Percentiles rank a stretch among this genome's conserved stretches.
Evolutionary conservation across 176 grass and related monocot genomes (phyloP).

Genomic region (Elymus sibiricus): DNA sequence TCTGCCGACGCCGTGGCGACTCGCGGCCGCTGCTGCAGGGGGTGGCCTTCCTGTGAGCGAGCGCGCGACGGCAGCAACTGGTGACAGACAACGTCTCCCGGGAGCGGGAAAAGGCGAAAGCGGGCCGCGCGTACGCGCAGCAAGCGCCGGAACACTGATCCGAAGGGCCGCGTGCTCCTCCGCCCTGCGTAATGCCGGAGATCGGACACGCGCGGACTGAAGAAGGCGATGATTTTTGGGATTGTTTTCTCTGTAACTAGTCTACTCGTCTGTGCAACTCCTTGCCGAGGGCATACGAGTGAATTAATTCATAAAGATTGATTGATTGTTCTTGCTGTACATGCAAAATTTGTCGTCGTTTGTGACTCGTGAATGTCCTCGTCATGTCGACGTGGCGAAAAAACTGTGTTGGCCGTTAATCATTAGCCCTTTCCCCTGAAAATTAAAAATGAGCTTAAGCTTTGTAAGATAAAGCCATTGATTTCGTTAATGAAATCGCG

Average conservation of each 20-base stretch:
- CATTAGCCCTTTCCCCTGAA: too few species aligned
- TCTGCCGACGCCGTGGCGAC: neutral
- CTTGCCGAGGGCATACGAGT: neutral
- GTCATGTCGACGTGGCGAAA: neutral
- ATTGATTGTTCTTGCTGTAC: neutral
- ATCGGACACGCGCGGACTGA: neutral
- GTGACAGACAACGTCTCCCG: neutral
- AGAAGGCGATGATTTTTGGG: neutral
- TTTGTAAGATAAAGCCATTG: too few species aligned
- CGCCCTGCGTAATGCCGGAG: neutral
- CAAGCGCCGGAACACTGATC: neutral
- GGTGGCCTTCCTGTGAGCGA: constrained; percentile 4
- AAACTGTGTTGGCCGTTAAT: neutral
- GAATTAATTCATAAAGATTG: neutral
- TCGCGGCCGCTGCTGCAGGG: constrained; percentile 30
- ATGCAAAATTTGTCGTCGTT: neutral
- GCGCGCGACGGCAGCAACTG: neutral
- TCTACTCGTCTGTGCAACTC: neutral
- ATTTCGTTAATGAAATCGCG: too few species aligned
- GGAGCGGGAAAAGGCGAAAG: neutral
- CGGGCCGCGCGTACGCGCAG: neutral
- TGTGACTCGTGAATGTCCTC: neutral
- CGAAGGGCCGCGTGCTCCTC: neutral
- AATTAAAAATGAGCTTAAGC: too few species aligned
- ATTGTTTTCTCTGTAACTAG: neutral